Conservation (phyloP, 345 rosid species). For the Hypericum androsaemum region DNA sequence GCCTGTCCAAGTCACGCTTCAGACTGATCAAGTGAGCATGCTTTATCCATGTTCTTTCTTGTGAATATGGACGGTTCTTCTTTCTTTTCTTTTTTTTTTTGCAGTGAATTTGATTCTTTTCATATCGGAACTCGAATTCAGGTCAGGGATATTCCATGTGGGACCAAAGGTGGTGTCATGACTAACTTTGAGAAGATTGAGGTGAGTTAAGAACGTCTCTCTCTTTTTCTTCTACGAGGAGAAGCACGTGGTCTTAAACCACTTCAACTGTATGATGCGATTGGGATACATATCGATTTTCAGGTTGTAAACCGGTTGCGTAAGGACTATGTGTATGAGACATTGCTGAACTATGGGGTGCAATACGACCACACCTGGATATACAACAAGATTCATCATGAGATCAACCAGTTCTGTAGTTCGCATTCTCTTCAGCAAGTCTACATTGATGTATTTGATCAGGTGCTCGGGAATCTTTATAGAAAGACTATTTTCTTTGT, state of each 20-base stretch:
- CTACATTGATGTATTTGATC: slow-evolving; percentile 90
- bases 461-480: slow-evolving; percentile 33
- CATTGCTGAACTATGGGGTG: slow-evolving; percentile 74
- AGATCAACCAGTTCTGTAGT: slow-evolving; percentile 97
- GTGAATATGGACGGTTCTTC: neutral
- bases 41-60: slow-evolving; percentile 5
- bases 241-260: too few relatives aligned
- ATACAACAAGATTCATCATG: slow-evolving; percentile 95
- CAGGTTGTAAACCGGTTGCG: slow-evolving; percentile 78
- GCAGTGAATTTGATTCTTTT: neutral
- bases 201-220: slow-evolving; percentile 24
- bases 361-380: slow-evolving; percentile 89
- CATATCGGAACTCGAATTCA: slow-evolving; percentile 13
- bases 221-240: neutral
- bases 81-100: too few relatives aligned
- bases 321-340: slow-evolving; percentile 72
- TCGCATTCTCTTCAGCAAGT: slow-evolving; percentile 91
- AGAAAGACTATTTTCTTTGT: too few relatives aligned
- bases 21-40: slow-evolving; percentile 62
- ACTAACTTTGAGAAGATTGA: slow-evolving; percentile 89
- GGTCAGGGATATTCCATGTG: slow-evolving; percentile 93
- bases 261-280: slow-evolving; percentile 6
- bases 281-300: slow-evolving; percentile 3
- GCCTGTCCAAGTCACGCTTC: slow-evolving; percentile 93
- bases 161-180: slow-evolving; percentile 95